phyloP scores from a whole-genome alignment of 2,329 filamentous ascomycete genomes.

The Ascochyta rabiei region DNA sequence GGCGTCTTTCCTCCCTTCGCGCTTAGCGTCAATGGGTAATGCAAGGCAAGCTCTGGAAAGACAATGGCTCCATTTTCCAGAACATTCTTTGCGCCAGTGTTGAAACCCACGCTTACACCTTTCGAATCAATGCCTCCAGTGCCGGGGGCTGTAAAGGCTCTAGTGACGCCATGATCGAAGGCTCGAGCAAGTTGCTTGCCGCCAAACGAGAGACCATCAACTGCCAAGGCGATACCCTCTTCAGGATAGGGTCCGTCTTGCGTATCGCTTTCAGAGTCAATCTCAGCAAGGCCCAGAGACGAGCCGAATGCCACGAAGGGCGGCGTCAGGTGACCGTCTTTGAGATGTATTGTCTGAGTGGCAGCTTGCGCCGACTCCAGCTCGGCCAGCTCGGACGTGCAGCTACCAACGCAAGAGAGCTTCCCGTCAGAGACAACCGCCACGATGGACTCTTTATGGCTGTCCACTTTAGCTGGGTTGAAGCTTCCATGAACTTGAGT shows the following conservation, averaged over 20 bases:
- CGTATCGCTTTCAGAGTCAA: constrained; percentile 61
- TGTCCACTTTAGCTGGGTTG: neutral
- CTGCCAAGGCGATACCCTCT: constrained; percentile 61
- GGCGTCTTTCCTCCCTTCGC: constrained; percentile 53
- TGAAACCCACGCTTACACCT: constrained; percentile 45
- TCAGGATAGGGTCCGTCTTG: constrained; percentile 57
- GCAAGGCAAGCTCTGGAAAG: constrained; percentile 45
- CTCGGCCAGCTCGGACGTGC: constrained; percentile 1
- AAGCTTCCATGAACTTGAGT: neutral
- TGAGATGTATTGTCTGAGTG: neutral
- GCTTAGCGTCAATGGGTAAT: constrained; percentile 59
- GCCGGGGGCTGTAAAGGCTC: constrained; percentile 48
- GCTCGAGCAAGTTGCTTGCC: constrained; percentile 48
- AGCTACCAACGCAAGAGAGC: constrained; percentile 3
- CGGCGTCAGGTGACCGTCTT: constrained; percentile 66
- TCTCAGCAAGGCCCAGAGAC: constrained; percentile 66
- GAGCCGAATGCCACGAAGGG: constrained; percentile 67
- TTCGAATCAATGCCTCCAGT: constrained; percentile 37
- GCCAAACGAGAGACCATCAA: constrained; percentile 53
- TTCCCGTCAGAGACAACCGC: constrained; percentile 1
- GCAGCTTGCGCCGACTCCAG: neutral
- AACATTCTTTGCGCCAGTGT: constrained; percentile 42
- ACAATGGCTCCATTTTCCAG: constrained; percentile 48
- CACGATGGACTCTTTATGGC: neutral
- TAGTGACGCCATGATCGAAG: constrained; percentile 47